phyloP scores from a whole-genome alignment of 805 yeast species.

The Danielia oregonensis region DNA sequence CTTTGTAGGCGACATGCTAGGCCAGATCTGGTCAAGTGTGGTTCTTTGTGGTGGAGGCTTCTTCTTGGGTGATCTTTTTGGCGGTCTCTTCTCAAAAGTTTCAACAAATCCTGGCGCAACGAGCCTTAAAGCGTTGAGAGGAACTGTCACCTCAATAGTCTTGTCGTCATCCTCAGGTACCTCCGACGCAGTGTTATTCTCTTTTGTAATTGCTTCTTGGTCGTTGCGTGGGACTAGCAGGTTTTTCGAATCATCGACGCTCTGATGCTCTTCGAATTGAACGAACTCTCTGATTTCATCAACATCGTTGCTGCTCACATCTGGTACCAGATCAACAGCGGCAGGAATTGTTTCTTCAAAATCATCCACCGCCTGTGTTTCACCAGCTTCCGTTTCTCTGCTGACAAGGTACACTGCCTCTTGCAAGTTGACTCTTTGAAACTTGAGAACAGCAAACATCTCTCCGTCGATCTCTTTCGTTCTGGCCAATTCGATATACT shows the following conservation, averaged over 20 bases:
- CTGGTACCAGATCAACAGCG: too few species aligned
- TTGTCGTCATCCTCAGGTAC: not conserved
- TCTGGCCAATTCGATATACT: slow-evolving; percentile 8
- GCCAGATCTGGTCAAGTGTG: slow-evolving; percentile 22
- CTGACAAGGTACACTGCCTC: slow-evolving; percentile 11
- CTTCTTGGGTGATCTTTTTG: slow-evolving; percentile 14
- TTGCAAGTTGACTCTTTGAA: slow-evolving; percentile 11
- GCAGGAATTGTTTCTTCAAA: too few species aligned
- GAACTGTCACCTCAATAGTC: slow-evolving; percentile 13
- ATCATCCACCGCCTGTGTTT: not conserved
- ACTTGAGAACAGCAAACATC: slow-evolving; percentile 11
- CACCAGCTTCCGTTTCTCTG: not conserved
- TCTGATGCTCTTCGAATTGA: too few species aligned
- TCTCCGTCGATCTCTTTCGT: slow-evolving; percentile 9
- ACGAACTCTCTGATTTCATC: too few species aligned
- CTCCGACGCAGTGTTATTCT: not conserved
- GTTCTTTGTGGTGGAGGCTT: slow-evolving; percentile 20
- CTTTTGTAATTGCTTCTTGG: too few species aligned
- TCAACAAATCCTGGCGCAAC: slow-evolving; percentile 14
- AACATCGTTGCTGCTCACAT: not conserved
- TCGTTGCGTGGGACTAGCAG: too few species aligned
- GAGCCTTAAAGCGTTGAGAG: slow-evolving; percentile 8
- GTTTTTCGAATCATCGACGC: too few species aligned
- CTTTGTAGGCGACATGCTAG: slow-evolving; percentile 8
- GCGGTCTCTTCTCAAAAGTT: slow-evolving; percentile 7